phyloP scores from a whole-genome alignment of 768 basidiomycete species.

The Boletales sp. region DNA sequence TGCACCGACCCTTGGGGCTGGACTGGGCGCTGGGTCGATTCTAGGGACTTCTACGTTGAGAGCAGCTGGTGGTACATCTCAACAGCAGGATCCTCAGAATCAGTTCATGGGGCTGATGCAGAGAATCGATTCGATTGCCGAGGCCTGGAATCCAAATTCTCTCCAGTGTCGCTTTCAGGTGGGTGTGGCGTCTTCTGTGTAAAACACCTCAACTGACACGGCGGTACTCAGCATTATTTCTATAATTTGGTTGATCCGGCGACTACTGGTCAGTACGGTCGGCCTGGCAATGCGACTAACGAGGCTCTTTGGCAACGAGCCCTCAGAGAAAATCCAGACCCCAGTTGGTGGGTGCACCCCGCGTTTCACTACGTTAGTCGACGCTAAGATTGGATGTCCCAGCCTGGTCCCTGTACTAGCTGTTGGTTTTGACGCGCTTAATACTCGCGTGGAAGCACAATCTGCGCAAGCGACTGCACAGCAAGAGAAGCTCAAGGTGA shows the following conservation, averaged over 20 bases:
- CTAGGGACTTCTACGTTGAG: constrained; percentile 29
- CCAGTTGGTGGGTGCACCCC: constrained; percentile 50
- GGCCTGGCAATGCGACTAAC: constrained; percentile 68
- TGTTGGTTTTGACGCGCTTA: constrained; percentile 77
- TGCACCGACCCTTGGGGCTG: constrained; percentile 31
- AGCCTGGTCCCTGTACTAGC: constrained; percentile 81
- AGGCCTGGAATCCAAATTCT: constrained; percentile 69
- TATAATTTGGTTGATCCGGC: constrained; percentile 79
- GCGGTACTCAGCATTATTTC: constrained; percentile 59
- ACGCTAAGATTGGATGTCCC: constrained; percentile 6
- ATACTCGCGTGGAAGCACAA: constrained; percentile 76
- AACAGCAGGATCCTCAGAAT: constrained; percentile 56
- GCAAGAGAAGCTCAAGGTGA: constrained; percentile 60
- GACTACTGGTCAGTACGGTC: constrained; percentile 61
- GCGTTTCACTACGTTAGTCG: background rate
- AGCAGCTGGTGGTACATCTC: constrained; percentile 36
- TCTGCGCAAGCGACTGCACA: constrained; percentile 61
- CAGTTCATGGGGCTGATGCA: constrained; percentile 54
- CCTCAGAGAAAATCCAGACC: constrained; percentile 76
- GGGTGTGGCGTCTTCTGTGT: background rate
- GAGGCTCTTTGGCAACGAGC: constrained; percentile 79
- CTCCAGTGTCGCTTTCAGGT: constrained; percentile 81
- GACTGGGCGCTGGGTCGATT: constrained; percentile 19
- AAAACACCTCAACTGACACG: background rate
- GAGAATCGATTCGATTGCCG: constrained; percentile 59